phyloP scores from a whole-genome alignment of 306 rosid species.

The Astragalus membranaceus region DNA sequence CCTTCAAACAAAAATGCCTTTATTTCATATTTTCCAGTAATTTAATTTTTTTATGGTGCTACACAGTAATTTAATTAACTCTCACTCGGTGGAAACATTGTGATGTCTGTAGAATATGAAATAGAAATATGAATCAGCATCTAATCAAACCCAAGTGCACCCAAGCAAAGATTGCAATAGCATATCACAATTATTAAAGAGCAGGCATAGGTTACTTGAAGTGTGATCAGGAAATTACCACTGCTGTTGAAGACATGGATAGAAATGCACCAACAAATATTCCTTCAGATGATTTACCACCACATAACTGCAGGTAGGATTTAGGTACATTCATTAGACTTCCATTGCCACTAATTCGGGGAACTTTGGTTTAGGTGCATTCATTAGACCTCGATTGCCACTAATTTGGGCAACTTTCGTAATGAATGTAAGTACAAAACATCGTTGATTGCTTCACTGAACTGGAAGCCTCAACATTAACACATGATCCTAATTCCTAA shows the following conservation, averaged over 20 bases:
- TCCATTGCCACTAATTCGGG: neutral
- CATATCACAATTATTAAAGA: constrained; percentile 1
- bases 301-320: constrained; percentile 76
- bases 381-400: constrained; percentile 28
- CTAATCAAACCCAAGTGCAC: constrained; percentile 3
- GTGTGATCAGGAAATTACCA: constrained; percentile 47
- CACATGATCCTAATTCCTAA: neutral
- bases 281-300: constrained; percentile 95
- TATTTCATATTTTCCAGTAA: constrained; percentile 4
- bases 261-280: constrained; percentile 77
- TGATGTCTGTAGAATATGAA: constrained; percentile 5
- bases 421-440: neutral
- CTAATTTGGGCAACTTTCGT: neutral
- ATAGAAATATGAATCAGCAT: constrained; percentile 6
- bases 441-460: constrained; percentile 1
- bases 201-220: constrained; percentile 6
- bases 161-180: neutral
- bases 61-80: constrained; percentile 5
- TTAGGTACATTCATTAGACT: constrained; percentile 30
- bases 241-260: constrained; percentile 97
- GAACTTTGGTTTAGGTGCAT: constrained; percentile 15
- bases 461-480: constrained; percentile 13
- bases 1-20: constrained; percentile 10
- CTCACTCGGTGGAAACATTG: neutral
- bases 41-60: neutral